A percentile compares a stretch with the other conserved stretches of the same genome.
Conservation (phyloP, 169 alveolate genomes). For the Eimeria acervulina region DNA sequence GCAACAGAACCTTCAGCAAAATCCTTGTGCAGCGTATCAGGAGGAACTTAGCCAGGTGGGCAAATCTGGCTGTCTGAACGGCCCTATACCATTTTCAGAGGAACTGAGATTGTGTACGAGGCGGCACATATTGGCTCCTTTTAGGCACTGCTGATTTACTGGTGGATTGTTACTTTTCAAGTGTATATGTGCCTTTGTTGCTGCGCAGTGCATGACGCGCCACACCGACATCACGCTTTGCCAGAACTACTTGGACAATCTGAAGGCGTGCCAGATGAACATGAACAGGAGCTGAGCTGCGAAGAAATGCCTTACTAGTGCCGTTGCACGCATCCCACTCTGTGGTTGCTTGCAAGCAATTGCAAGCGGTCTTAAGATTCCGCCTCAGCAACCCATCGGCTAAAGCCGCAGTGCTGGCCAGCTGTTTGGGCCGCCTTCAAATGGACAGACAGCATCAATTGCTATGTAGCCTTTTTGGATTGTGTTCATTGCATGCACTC, state of each 20-base stretch:
- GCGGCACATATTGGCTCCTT: too few species aligned
- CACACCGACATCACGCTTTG: conserved; percentile 82
- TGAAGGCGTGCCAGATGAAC: conserved; percentile 84
- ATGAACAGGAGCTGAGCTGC: conserved; percentile 30
- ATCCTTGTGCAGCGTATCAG: conserved; percentile 55
- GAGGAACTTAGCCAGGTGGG: conserved; percentile 82
- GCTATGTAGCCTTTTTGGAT: neutral
- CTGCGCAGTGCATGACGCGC: conserved; percentile 83
- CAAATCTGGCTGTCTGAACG: too few species aligned
- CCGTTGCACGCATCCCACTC: neutral
- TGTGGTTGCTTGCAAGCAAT: neutral
- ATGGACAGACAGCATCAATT: conserved; percentile 53
- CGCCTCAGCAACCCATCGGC: neutral
- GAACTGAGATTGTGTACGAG: neutral
- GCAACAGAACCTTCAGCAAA: conserved; percentile 54
- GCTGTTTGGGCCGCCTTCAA: neutral
- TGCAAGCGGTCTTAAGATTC: neutral
- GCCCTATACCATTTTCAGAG: too few species aligned
- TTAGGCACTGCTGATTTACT: neutral
- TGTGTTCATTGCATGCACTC: neutral
- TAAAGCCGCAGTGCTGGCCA: conserved; percentile 39
- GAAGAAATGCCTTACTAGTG: neutral
- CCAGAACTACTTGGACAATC: conserved; percentile 85
- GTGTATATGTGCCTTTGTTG: neutral
- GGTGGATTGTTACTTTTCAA: neutral